These are phyloP conservation scores for Metschnikowia amazonensis DNA, from an alignment of 805 yeast species.

Conservation along the genomic window DNA sequence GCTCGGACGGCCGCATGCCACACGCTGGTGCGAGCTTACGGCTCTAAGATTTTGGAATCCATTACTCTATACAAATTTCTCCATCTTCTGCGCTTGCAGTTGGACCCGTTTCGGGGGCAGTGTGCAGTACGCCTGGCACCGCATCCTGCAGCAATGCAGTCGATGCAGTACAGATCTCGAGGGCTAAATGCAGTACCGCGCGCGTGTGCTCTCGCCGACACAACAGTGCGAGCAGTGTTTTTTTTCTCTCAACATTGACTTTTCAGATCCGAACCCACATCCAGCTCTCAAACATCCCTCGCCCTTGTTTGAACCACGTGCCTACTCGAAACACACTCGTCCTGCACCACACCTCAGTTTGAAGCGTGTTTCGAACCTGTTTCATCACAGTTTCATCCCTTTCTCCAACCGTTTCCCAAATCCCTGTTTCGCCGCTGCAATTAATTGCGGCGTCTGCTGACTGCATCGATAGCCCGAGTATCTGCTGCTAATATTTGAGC, in stretches of 20 bases:
- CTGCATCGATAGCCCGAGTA: constrained; percentile 1
- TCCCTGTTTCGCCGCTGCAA: constrained; percentile 1
- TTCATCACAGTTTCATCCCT: background rate
- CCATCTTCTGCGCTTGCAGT: too few species aligned
- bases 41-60: too few species aligned
- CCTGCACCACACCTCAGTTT: background rate
- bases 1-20: too few species aligned
- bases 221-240: constrained; percentile 6
- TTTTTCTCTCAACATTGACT: constrained; percentile 7
- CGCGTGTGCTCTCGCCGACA: constrained; percentile 6
- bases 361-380: background rate
- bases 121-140: background rate
- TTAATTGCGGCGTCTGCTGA: background rate
- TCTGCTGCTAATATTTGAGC: background rate
- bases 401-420: background rate
- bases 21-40: too few species aligned
- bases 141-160: background rate
- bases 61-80: too few species aligned
- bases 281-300: background rate
- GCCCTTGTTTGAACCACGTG: constrained; percentile 4
- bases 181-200: background rate
- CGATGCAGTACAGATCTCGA: background rate
- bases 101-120: background rate
- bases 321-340: background rate
- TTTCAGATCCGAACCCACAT: constrained; percentile 3